Percentiles rank a stretch among this genome's conserved stretches.
Evolutionary conservation across 306 rosid genomes (phyloP).

Genomic region (Lablab purpureus): DNA sequence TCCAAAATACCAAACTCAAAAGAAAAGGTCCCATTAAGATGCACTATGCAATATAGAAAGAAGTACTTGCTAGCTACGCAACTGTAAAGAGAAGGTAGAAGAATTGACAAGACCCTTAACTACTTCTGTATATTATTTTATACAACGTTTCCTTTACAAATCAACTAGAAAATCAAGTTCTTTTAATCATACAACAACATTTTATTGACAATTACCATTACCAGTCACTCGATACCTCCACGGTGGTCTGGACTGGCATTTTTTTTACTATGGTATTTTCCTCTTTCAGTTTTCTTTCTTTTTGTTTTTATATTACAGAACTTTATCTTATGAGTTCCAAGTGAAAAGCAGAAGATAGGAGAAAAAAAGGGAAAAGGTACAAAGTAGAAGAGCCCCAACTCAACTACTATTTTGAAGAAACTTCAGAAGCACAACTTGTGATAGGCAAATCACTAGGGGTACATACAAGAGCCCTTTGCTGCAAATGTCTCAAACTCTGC

Average conservation of each 20-base stretch:
- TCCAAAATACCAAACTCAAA: background rate
- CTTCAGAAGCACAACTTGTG: conserved; percentile 68
- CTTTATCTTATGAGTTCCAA: conserved; percentile 45
- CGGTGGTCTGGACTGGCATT: conserved; percentile 84
- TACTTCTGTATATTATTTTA: conserved; percentile 28
- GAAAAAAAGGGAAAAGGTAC: background rate
- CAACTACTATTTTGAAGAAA: conserved; percentile 64
- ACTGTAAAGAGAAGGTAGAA: background rate
- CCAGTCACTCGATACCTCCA: conserved; percentile 78
- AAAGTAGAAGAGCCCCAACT: conserved; percentile 13
- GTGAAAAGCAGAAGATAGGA: background rate
- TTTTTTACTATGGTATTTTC: conserved; percentile 23
- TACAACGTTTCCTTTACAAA: conserved; percentile 57
- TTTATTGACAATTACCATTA: conserved; percentile 70
- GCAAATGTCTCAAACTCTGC: conserved; percentile 87
- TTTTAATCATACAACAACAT: conserved; percentile 41
- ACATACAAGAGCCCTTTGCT: conserved; percentile 84
- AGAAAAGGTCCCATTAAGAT: background rate
- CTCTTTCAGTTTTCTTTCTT: conserved; percentile 10
- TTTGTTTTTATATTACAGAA: conserved; percentile 29
- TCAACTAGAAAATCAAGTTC: conserved; percentile 40
- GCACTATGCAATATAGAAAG: background rate
- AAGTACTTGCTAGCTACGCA: background rate
- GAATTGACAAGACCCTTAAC: conserved; percentile 35
- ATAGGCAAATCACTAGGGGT: conserved; percentile 76